Evolutionary conservation across 441 rosid species (phyloP), one percentile per base, ranked within the genome.

Genomic region (Mallotus japonicus): DNA sequence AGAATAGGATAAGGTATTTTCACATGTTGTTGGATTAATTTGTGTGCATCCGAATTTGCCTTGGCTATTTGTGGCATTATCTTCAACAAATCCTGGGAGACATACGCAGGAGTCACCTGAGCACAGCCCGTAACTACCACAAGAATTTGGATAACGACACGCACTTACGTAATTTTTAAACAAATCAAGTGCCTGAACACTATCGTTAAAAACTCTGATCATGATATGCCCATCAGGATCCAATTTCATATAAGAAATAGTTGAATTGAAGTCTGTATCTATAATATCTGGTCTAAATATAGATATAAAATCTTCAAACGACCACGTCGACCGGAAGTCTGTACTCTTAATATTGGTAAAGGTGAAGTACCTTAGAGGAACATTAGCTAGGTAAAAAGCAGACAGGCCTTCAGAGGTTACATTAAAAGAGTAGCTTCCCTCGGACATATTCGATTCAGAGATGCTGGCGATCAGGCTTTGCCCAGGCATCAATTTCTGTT

Each of bases 61-160:
- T 6, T 49, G 58, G 7, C 5, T 14, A 17, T 57, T 15, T 6
- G 19, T 0, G 66, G 5, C 11, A 13, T 17, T 44, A 6, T 15
- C 7, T n/a, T 0, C 14, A 67, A 15, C 61, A 34, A 60, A 67
- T 50, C 51, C 67, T 34, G 10, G 7, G 0, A 11, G 77, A 24
- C 73, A 67, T 0, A 44, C 6, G 22, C 77, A 67, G 10, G 0
- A 3, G 0, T 60, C 77, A 19, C 46, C 11, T 2, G 1, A 32
- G 17, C 73, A 67, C 4, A 74, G 19, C 12, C 73, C 67, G 51
- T 59, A 74, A 10, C 17, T 67, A 9, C 77, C 77, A 24, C 77
- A 74, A 19, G 6, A 0, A 19, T 42, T 49, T 67, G 77, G 77
- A 6, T 74, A 67, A 46, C 10, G 60, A 67, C 73, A 74, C 24